phyloP scores from a whole-genome alignment of 768 basidiomycete species.

The Trametes sanguinea region DNA sequence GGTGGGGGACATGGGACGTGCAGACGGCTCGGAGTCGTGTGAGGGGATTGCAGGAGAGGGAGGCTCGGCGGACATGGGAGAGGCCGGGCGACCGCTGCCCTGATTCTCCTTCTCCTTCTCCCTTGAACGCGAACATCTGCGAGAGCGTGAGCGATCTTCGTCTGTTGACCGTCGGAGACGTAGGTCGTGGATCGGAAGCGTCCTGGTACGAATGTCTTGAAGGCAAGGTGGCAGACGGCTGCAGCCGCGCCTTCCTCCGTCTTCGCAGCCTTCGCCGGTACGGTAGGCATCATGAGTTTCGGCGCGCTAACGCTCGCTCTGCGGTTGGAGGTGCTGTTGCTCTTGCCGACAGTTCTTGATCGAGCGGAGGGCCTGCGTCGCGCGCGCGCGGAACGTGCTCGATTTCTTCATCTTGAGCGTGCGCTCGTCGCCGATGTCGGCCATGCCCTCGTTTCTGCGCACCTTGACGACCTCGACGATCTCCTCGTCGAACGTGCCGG shows the following conservation, averaged over 20 bases:
- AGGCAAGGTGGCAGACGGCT: constrained; percentile 3
- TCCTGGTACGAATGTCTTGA: constrained; percentile 15
- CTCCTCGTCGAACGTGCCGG: constrained; percentile 33
- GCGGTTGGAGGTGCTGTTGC: constrained; percentile 5
- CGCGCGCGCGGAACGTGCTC: constrained; percentile 37
- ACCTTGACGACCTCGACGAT: constrained; percentile 41
- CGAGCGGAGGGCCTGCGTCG: constrained; percentile 37
- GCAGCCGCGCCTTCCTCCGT: background rate
- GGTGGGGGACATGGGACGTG: constrained; percentile 27
- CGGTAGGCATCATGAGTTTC: background rate
- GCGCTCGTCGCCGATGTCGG: constrained; percentile 26
- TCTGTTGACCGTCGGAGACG: constrained; percentile 26
- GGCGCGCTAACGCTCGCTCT: constrained; percentile 15
- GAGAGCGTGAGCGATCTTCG: constrained; percentile 32
- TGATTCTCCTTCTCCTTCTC: constrained; percentile 16
- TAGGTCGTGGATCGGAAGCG: constrained; percentile 14
- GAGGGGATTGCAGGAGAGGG: constrained; percentile 18
- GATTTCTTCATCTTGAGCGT: constrained; percentile 32
- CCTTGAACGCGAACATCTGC: constrained; percentile 31
- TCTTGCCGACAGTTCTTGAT: constrained; percentile 38
- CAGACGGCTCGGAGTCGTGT: constrained; percentile 13
- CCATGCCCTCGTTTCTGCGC: constrained; percentile 33
- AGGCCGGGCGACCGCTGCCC: constrained; percentile 11
- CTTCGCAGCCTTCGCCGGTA: background rate
- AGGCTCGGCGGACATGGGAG: constrained; percentile 13